A percentile compares a stretch with the other conserved stretches of the same genome.
These are phyloP conservation scores for Cercospora sp. DNA, from an alignment of 2,329 filamentous ascomycete genomes.

Conservation along the genomic window DNA sequence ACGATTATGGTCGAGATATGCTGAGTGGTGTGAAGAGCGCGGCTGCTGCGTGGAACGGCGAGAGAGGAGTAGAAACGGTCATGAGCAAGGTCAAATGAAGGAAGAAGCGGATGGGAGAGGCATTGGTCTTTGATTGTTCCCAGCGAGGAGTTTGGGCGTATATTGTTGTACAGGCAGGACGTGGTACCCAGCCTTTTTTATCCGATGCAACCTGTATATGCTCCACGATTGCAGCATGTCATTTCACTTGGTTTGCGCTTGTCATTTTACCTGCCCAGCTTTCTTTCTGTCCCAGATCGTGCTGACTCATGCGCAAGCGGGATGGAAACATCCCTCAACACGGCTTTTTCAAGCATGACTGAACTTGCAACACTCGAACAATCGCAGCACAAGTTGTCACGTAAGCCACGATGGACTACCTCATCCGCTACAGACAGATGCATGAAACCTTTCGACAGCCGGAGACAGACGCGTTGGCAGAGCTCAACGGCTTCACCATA, in stretches of 20 bases:
- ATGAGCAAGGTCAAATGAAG: constrained; percentile 73
- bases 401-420: constrained; percentile 61
- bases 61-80: constrained; percentile 82
- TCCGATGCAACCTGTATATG: constrained; percentile 49
- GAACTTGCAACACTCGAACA: neutral
- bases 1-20: constrained; percentile 93
- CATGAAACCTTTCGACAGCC: constrained; percentile 89
- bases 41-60: constrained; percentile 81
- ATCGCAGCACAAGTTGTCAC: neutral
- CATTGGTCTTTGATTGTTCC: neutral
- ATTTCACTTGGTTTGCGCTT: neutral
- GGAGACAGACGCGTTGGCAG: constrained; percentile 78
- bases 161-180: constrained; percentile 27
- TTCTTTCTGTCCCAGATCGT: neutral
- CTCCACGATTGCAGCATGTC: neutral
- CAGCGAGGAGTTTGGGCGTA: constrained; percentile 27
- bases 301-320: neutral
- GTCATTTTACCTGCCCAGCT: neutral
- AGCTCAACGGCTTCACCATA: constrained; percentile 65
- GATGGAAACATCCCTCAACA: neutral
- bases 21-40: constrained; percentile 82
- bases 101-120: neutral
- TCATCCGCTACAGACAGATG: constrained; percentile 84
- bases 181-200: constrained; percentile 29
- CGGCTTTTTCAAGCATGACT: neutral